Percentiles rank a stretch among this genome's conserved stretches.
Evolutionary conservation across 305 asterid species (phyloP).

Genomic region (Rubia tinctorum): DNA sequence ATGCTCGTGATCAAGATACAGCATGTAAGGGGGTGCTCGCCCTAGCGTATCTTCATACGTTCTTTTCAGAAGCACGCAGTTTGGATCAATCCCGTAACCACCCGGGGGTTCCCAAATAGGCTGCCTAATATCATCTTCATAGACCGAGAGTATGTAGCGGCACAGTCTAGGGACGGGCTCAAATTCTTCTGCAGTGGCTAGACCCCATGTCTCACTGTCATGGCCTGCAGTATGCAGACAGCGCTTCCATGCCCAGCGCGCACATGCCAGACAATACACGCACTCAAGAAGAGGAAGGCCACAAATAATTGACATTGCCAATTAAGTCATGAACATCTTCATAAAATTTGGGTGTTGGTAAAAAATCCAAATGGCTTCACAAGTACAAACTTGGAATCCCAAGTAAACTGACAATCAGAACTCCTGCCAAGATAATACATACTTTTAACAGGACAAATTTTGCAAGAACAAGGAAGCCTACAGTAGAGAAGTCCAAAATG

Average conservation of each 20-base stretch:
- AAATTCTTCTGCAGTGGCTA: conserved; percentile 65
- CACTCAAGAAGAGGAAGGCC: conserved; percentile 80
- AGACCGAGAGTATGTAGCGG: conserved; percentile 69
- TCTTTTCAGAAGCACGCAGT: conserved; percentile 50
- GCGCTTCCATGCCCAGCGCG: conserved; percentile 95
- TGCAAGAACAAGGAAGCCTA: neutral
- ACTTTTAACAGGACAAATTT: neutral
- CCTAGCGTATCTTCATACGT: conserved; percentile 60
- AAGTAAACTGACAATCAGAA: neutral
- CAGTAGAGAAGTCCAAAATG: neutral
- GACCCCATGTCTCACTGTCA: conserved; percentile 79
- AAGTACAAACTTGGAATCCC: neutral
- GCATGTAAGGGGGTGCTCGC: conserved; percentile 61
- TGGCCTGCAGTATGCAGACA: conserved; percentile 77
- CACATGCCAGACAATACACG: conserved; percentile 74
- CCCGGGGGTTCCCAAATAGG: conserved; percentile 87
- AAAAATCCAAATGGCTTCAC: neutral
- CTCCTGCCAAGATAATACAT: conserved; percentile 5
- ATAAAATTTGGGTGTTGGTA: neutral
- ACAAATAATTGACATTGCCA: conserved; percentile 63
- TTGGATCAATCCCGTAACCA: conserved; percentile 72
- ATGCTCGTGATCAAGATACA: conserved; percentile 69
- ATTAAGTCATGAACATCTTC: conserved; percentile 24
- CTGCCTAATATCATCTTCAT: conserved; percentile 60
- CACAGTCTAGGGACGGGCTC: conserved; percentile 87